Conservation (phyloP, 2,329 filamentous ascomycete genomes). For the Trichoderma gracile region DNA sequence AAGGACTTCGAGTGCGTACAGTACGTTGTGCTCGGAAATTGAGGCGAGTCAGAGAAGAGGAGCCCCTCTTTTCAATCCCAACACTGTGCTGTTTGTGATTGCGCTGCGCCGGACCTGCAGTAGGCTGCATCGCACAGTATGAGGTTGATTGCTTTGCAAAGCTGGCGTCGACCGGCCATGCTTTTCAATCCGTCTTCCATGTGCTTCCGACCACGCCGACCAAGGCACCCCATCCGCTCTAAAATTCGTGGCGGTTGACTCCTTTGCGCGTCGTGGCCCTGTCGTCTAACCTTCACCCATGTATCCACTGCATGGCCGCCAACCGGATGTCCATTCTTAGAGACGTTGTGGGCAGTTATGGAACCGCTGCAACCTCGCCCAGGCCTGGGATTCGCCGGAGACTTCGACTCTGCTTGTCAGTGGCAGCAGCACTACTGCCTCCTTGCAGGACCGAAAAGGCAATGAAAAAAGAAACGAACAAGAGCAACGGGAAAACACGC, state of each 20-base stretch:
- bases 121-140: slow-evolving; percentile 23
- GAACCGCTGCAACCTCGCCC: slow-evolving; percentile 2
- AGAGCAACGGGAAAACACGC: slow-evolving; percentile 12
- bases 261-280: slow-evolving; percentile 4
- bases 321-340: slow-evolving; percentile 19
- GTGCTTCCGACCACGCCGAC: slow-evolving; percentile 19
- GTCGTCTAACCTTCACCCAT: slow-evolving; percentile 9
- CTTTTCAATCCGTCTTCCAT: neutral
- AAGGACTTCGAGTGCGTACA: neutral
- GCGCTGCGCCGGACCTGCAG: no score
- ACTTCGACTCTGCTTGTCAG: neutral
- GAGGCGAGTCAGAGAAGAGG: slow-evolving; percentile 21
- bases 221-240: slow-evolving; percentile 17
- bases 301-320: slow-evolving; percentile 13
- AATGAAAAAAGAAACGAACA: neutral
- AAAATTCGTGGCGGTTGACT: slow-evolving; percentile 25
- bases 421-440: slow-evolving; percentile 1
- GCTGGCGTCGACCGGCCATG: slow-evolving; percentile 12
- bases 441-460: neutral
- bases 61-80: slow-evolving; percentile 23
- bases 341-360: slow-evolving; percentile 15
- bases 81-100: neutral
- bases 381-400: neutral
- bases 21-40: slow-evolving; percentile 8
- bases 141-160: slow-evolving; percentile 1